phyloP scores from a whole-genome alignment of 345 rosid genomes.

The Arabidopsis suecica region DNA sequence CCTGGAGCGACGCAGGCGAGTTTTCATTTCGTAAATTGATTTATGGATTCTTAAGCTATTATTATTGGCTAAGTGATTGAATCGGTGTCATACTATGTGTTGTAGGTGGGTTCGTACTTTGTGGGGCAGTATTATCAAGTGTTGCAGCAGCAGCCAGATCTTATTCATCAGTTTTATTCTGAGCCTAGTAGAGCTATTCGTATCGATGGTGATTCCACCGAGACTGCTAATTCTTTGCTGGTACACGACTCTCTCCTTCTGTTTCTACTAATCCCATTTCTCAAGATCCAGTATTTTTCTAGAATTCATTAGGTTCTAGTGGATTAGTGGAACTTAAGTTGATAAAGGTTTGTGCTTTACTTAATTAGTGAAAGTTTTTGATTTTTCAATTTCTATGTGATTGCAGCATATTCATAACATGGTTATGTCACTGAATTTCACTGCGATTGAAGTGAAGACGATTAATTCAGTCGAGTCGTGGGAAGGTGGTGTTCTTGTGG shows the following conservation, averaged over 20 bases:
- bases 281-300: not conserved
- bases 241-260: constrained; percentile 43
- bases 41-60: not conserved
- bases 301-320: not conserved
- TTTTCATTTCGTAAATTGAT: not conserved
- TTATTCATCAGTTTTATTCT: constrained; percentile 83
- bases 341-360: constrained; percentile 25
- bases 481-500: constrained; percentile 85
- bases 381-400: constrained; percentile 41
- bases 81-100: not conserved
- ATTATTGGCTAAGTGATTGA: not conserved
- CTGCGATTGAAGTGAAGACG: constrained; percentile 90
- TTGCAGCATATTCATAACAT: constrained; percentile 78
- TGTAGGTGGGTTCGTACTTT: constrained; percentile 93
- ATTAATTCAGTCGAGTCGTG: constrained; percentile 84
- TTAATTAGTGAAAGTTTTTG: not conserved
- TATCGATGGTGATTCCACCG: constrained; percentile 71
- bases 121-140: constrained; percentile 92
- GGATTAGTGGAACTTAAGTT: not conserved
- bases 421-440: constrained; percentile 64
- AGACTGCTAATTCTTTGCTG: constrained; percentile 76
- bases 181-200: constrained; percentile 78
- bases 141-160: constrained; percentile 83
- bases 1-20: constrained; percentile 74
- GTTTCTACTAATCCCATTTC: too few relatives aligned